Base-by-base conservation (phyloP, 192 early-diverging fungal species). In the Backusella liffmaniae region DNA sequence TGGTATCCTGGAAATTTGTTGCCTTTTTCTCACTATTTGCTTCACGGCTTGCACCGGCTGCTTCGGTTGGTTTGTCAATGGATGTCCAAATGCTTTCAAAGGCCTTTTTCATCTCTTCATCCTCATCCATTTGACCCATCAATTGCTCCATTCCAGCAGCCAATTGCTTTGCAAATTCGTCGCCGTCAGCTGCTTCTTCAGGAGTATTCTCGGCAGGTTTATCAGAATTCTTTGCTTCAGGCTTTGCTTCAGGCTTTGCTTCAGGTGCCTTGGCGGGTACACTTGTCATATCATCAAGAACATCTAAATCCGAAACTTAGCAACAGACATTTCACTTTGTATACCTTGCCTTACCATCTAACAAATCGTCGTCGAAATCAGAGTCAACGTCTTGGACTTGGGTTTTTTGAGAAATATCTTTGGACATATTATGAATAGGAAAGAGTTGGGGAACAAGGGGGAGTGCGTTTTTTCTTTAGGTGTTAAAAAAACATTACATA, bases 101-200 rank as follows among this genome's bases (percentile, higher is more conserved):
- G 1, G 86, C 84, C 34, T 82, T 78, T 66, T 84, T 85, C 49
- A 90, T 75, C 67, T 89, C 88, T 30, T 81, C 70, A 71, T 87
- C 83, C 35, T 85, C 74, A 67, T 86, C 87, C 74, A 92, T 84
- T 46, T 90, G 85, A 70, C 86, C 86, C 69, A 96, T 84, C 16
- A 95, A 84, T 78, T 92, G 85, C 56, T 96, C 93, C 96, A 97
- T 96, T 15, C 93, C 92, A 65, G 91, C 86, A 18, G 91, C 85
- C 10, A 97, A 83, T 67, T 94, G 89, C 73, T 88, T 85, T 53
- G 89, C 86, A 80, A 95, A 93, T 69, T 93, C 94, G 6, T 90
- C 90, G 26, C 62, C 59, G 49, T 94, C 91, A 46, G 88, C 73
- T 41, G 77, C 72, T 21, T 76, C 78, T 10, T 76, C 78, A 32